These are phyloP conservation scores for Delitschia confertaspora DNA, from an alignment of 495 filamentous ascomycete genomes.

Conservation along the genomic window DNA sequence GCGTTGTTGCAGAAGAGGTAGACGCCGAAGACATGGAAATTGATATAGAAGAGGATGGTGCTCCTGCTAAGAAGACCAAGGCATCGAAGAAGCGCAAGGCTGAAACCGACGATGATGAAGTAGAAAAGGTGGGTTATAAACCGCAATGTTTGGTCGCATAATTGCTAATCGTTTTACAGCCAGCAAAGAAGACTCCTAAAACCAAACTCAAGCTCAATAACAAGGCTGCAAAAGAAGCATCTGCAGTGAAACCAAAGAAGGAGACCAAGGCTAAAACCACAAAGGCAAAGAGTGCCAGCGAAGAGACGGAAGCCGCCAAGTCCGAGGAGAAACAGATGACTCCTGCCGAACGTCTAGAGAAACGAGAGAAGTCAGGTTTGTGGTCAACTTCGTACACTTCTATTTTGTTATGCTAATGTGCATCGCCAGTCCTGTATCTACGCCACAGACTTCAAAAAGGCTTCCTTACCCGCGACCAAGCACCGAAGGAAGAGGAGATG, in stretches of 20 bases:
- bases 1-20: slow-evolving; percentile 43
- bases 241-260: slow-evolving; percentile 41
- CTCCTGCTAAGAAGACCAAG: slow-evolving; percentile 49
- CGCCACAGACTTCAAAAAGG: slow-evolving; percentile 88
- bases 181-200: slow-evolving; percentile 54
- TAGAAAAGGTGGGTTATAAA: slow-evolving; percentile 48
- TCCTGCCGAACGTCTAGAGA: slow-evolving; percentile 51
- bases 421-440: slow-evolving; percentile 58
- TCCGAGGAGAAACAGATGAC: slow-evolving; percentile 47
- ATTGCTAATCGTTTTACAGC: slow-evolving; percentile 28
- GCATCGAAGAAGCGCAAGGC: slow-evolving; percentile 57
- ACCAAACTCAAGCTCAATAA: slow-evolving; percentile 55
- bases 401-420: slow-evolving; percentile 49
- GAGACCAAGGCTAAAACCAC: slow-evolving; percentile 44
- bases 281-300: slow-evolving; percentile 51
- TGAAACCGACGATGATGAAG: slow-evolving; percentile 52
- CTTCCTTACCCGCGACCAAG: slow-evolving; percentile 69
- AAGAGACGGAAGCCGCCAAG: slow-evolving; percentile 42
- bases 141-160: slow-evolving; percentile 1
- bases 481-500: slow-evolving; percentile 87
- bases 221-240: slow-evolving; percentile 31
- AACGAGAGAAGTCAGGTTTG: slow-evolving; percentile 51
- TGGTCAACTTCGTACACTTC: no score
- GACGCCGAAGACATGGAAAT: slow-evolving; percentile 76
- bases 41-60: slow-evolving; percentile 41